Base-by-base conservation (phyloP, 1,139 yeast species). In the Pichia terricola region DNA sequence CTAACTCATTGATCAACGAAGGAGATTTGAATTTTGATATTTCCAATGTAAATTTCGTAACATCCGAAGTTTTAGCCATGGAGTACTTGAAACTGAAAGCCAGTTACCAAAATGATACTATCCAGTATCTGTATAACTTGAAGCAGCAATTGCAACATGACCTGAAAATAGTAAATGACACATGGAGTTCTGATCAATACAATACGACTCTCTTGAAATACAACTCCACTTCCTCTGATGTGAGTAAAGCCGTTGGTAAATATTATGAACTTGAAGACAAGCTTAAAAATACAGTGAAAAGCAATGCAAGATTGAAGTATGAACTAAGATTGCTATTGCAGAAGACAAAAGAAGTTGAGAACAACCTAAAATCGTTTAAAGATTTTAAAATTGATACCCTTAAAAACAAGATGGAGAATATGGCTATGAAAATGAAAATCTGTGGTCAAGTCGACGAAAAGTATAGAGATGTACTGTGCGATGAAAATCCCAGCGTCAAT, bases 261-360 rank as follows among this genome's bases (percentile, higher is more conserved):
- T 47, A 55, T 9, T 47, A 45, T 34, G 63, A 60, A n/a, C 38
- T 59, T 10, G 54, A 54, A 39, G 61, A 60, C 32, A 81, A 77
- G 50, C 65, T 83, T 50, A 66, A 68, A 35, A 89, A 83, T 47
- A 70, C 87, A 39, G 78, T 79, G 34, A 77, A 85, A 2, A 68
- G 82, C 37, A 77, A 84, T 33, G 91, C 95, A 27, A 70, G 94
- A 50, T 67, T 91, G 46, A 75, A 79, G 45, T 91, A 89, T 60
- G 96, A 91, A 57, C 72, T 87, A 28, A 66, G 94, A 45, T 72
- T 86, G 42, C 70, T 91, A 26, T 73, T 73, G 37, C 79, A 81
- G 44, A 77, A 91, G 54, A 74, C 89, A 45, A 76, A 79, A 45
- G 97, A 91, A 57, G 80, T 88, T 28, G 95, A 86, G 52, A 87